Conservation (phyloP, 768 basidiomycete species). For the Boletellus emodensis region DNA sequence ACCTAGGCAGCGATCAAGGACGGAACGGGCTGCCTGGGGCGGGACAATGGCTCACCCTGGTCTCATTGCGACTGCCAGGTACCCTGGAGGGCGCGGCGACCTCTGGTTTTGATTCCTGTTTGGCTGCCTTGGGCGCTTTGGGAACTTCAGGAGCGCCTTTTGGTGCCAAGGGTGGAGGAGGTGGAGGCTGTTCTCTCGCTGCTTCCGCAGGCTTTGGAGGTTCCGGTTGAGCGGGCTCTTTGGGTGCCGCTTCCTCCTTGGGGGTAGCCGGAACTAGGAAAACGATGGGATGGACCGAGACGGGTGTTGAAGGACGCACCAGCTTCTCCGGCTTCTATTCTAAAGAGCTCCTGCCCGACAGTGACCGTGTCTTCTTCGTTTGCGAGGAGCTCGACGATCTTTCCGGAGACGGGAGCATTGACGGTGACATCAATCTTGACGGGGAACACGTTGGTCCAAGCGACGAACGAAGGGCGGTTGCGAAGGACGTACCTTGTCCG, state of each 20-base stretch:
- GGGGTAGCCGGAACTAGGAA: slow-evolving; percentile 29
- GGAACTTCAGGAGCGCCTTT: slow-evolving; percentile 26
- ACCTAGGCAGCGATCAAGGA: slow-evolving; percentile 45
- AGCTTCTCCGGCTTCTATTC: slow-evolving; percentile 78
- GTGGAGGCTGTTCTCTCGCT: slow-evolving; percentile 42
- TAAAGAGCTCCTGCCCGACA: slow-evolving; percentile 92
- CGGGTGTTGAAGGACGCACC: slow-evolving; percentile 26
- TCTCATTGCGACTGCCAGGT: slow-evolving; percentile 72
- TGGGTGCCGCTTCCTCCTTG: slow-evolving; percentile 22
- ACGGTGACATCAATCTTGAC: slow-evolving; percentile 93
- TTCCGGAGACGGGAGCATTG: slow-evolving; percentile 87
- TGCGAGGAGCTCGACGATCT: slow-evolving; percentile 80
- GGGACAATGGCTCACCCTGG: slow-evolving; percentile 52
- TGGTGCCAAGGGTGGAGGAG: slow-evolving; percentile 41
- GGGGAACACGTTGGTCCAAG: slow-evolving; percentile 1
- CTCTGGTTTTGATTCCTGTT: slow-evolving; percentile 30
- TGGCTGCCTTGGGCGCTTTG: slow-evolving; percentile 34
- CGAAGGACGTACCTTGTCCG: slow-evolving; percentile 82
- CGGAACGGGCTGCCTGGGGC: background rate
- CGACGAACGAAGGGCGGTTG: background rate
- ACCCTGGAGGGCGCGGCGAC: slow-evolving; percentile 33
- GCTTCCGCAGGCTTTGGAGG: slow-evolving; percentile 37
- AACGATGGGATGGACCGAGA: background rate
- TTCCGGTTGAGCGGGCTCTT: slow-evolving; percentile 22
- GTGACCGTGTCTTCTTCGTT: slow-evolving; percentile 91